Evolutionary conservation across 2,329 filamentous ascomycete species (phyloP).

Genomic region (Apiospora aurea): DNA sequence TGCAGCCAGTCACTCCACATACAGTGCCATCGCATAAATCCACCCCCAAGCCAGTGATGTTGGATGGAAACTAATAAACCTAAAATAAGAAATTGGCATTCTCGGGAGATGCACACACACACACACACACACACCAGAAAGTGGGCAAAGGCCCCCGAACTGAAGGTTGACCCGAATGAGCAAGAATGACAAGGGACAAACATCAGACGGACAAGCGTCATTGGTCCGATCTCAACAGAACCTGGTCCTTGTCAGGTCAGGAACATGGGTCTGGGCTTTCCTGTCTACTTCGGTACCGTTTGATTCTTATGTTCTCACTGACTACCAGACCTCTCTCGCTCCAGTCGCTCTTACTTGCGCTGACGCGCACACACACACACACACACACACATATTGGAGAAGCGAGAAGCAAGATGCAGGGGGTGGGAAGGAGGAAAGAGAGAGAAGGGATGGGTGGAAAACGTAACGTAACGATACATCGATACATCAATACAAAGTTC

Average conservation of each 20-base stretch:
- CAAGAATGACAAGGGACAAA: conserved; percentile 5
- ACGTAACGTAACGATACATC: conserved; percentile 12
- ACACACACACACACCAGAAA: background rate
- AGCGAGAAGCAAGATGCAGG: conserved; percentile 8
- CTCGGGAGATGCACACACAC: conserved; percentile 1
- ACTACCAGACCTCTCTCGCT: background rate
- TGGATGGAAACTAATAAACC: background rate
- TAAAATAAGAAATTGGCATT: conserved; percentile 1
- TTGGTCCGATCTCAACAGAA: conserved; percentile 4
- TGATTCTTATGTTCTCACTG: background rate
- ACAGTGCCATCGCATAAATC: background rate
- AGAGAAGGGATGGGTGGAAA: background rate
- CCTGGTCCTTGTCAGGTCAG: conserved; percentile 16
- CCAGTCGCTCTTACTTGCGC: background rate
- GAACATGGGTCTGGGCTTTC: background rate
- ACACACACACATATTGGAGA: background rate
- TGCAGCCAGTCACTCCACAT: background rate
- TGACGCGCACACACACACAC: background rate
- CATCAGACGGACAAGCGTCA: conserved; percentile 8
- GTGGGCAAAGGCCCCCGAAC: background rate
- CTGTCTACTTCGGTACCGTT: background rate
- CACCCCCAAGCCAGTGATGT: background rate
- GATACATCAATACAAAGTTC: background rate
- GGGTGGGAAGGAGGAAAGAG: conserved; percentile 1
- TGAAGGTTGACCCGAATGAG: conserved; percentile 15